Evolutionary conservation across 768 basidiomycete species (phyloP).

Genomic region (Dictyophora rubrovolvata): DNA sequence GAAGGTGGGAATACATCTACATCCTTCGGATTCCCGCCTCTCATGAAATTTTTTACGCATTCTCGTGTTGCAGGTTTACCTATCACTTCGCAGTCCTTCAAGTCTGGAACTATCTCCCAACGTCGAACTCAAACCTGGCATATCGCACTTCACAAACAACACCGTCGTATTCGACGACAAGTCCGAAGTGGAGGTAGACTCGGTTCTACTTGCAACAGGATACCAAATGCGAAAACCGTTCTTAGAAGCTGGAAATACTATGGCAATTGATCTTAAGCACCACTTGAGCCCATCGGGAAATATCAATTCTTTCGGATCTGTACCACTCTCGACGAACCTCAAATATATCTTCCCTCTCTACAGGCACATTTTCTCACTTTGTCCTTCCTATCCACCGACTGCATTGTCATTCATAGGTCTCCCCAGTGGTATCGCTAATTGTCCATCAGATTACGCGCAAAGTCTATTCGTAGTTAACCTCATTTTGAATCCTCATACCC

Average conservation of each 20-base stretch:
- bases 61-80: too few species aligned
- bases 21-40: too few species aligned
- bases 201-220: conserved; percentile 44
- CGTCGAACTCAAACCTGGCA: conserved; percentile 27
- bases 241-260: conserved; percentile 21
- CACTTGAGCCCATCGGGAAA: conserved; percentile 10
- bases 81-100: background rate
- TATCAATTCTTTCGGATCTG: background rate
- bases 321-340: conserved; percentile 35
- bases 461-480: conserved; percentile 35
- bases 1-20: conserved; percentile 23
- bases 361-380: conserved; percentile 42
- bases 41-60: too few species aligned
- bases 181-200: conserved; percentile 31
- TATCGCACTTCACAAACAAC: conserved; percentile 37
- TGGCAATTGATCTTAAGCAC: conserved; percentile 7
- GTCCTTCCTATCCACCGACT: conserved; percentile 35
- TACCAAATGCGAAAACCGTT: conserved; percentile 46
- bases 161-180: conserved; percentile 40
- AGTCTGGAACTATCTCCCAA: background rate
- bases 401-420: conserved; percentile 49
- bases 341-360: conserved; percentile 48
- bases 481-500: conserved; percentile 31
- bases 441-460: conserved; percentile 41
- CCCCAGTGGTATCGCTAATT: conserved; percentile 37